Base-by-base conservation (phyloP, 495 filamentous ascomycete genomes). In the Pyronema domesticum region DNA sequence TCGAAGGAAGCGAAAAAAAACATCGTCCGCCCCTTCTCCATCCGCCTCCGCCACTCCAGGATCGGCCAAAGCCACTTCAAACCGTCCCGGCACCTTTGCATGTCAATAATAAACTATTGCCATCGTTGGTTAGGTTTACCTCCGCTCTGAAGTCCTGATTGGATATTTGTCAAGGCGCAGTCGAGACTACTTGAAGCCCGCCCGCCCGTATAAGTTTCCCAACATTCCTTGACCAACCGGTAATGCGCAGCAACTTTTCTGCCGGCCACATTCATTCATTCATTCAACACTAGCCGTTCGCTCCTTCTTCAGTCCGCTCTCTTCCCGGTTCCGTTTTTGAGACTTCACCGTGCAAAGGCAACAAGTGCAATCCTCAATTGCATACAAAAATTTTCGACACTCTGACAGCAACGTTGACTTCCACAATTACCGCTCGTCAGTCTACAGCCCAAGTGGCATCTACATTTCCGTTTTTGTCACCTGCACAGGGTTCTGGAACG, bases 131-230 rank as follows among this genome's bases (percentile, higher is more conserved):
- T 11, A 37, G 13, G 33, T 15, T 33, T 51, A 51, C 19, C 45
- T 47, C 3, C 18, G 10, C n/a, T 17, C 15, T 17, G 39, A 42
- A 19, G 30, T 50, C 17, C 47, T 50, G 30, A 23, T 30, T 11
- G 17, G 18, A 50, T 34, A 36, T 19, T 34, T 53, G 19, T 43
- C 37, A 42, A 17, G 39, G 50, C 14, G 10, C 7, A 33, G 23
- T 42, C 37, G 7, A 42, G 37, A n/a, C 35, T 34, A 34, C 23
- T 35, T 51, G n/a, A 30, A 51, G 34, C 60, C 50, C 47, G 34
- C 60, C 50, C 47, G 57, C 51, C 58, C 61, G 58, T 64, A 64
- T 64, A 64, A 64, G 57, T 58, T 64, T 58, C 55, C 56, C 36
- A 34, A 57, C 60, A 60, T 60, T 33, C 48, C 51, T 54, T 64